Conservation (phyloP, 1,139 yeast species). For the Komagataea norvegica region DNA sequence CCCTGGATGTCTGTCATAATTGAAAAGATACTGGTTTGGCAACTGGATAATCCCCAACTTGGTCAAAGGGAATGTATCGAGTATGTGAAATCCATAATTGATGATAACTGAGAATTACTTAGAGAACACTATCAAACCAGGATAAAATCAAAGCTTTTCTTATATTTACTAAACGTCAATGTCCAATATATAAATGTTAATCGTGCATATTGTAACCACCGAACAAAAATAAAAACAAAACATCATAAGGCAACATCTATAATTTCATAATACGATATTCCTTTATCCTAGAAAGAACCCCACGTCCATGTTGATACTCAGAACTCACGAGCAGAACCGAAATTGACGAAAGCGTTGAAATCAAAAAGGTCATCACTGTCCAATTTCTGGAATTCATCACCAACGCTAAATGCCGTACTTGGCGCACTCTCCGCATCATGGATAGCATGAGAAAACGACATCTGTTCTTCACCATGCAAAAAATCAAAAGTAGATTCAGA, state of each 20-base stretch:
- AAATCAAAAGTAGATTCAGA: constrained; percentile 12
- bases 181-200: no score
- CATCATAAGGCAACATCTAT: constrained; percentile 3
- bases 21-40: constrained; percentile 61
- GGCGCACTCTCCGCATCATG: constrained; percentile 2
- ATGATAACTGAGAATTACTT: neutral
- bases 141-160: neutral
- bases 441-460: constrained; percentile 4
- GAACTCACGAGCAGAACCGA: constrained; percentile 11
- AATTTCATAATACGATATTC: constrained; percentile 4
- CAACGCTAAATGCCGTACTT: constrained; percentile 5
- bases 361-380: constrained; percentile 21
- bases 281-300: no score
- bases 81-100: constrained; percentile 28
- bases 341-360: constrained; percentile 21
- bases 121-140: neutral
- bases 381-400: constrained; percentile 2
- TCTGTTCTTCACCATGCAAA: constrained; percentile 7
- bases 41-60: constrained; percentile 62
- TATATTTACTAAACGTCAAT: no score
- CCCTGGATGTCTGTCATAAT: constrained; percentile 70
- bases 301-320: no score
- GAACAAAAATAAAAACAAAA: no score
- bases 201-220: no score
- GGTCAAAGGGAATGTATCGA: constrained; percentile 50